Evolutionary conservation across 257 asterid species (phyloP), one percentile per base, ranked within the genome.

Genomic region (Forsythia suspensa): DNA sequence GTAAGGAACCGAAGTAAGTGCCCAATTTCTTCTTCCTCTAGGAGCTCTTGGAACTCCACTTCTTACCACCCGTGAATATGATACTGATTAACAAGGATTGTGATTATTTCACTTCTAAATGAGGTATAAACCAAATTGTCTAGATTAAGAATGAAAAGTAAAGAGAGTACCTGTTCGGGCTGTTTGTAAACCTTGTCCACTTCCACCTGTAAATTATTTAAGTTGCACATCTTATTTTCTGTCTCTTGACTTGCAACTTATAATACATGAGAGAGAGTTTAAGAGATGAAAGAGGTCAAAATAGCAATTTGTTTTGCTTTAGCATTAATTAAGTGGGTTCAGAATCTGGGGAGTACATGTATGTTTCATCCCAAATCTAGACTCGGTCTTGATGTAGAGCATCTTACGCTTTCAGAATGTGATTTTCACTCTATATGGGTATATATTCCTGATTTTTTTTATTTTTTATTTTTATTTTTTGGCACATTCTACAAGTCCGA

Each of bases 1-100:
- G 85, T 89, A 92, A 11, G 96, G 97, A 80, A 88, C 21, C 13
- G 89, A 86, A 71, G 90, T 85, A 66, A 81, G 75, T 57, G 86
- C 75, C 40, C 43, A 71, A 38, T 77, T 83, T 78, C 87, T 79
- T 68, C 90, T 85, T 71, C 86, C 86, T 37, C 83, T 82, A 52
- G 44, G 21, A 16, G 84, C 73, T 80, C 84, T 86, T 67, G 90
- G 89, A 48, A 85, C 90, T 75, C 92, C 92, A 9, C 74, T 84
- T 84, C 80, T 83, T 61, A 88, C 91, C 4, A 90, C 92, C 55
- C 80, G 77, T 16, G 88, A 86, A 74, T 86, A 84, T 16, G 92
- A 65, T 44, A 16, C 84, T 82, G 79, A 67, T 75, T 80, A 69
- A 37, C 68, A 72, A 13, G 29, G 40, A 68, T 40, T 6, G 48